Evolutionary conservation across 208 protist genomes (phyloP), one percentile per base, ranked within the genome.

Genomic region (Angomonas deanei): DNA sequence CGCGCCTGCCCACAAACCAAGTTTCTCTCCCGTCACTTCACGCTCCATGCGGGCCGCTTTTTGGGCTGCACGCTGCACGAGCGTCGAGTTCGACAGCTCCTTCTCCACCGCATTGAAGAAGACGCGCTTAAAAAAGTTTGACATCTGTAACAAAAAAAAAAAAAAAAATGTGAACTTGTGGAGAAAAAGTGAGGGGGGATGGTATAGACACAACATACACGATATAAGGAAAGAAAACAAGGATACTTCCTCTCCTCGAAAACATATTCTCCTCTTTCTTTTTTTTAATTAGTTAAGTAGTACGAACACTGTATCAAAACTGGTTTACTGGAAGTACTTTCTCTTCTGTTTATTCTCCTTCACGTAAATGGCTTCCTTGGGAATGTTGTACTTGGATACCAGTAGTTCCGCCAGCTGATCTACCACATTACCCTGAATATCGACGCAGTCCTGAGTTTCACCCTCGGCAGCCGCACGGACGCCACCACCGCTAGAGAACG

Each of bases 311-410:
- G 8, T 42, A 15, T 42, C 2, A 49, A 28, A 54, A 23, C 49
- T 31, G 11, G 2, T 34, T 59, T 13, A 59, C 34, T 72, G 60
- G 6, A 72, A 81, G 61, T 77, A 81, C 17, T 57, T 66, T 0
- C 85, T 71, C 70, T 80, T 90, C 73, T 94, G 84, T 66, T 91
- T 94, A n/a, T 82, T 79, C 47, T 82, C 68, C 66, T 92, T 75
- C 19, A 65, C 66, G 57, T 77, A 93, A 32, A 96, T 83, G 17
- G 76, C 36, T 11, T 71, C 64, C 66, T 88, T 90, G 19, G 89
- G 84, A 24, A 96, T 86, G 10, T 74, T 72, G 70, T 93, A 92
- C 68, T 84, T 86, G 33, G 62, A 77, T 30, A 81, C 70, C 3
- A 96, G 68, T 67, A 96, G 70, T 34, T 93, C 80, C 39, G 78